phyloP scores from a whole-genome alignment of 345 rosid species.

The Boechera divaricarpa region DNA sequence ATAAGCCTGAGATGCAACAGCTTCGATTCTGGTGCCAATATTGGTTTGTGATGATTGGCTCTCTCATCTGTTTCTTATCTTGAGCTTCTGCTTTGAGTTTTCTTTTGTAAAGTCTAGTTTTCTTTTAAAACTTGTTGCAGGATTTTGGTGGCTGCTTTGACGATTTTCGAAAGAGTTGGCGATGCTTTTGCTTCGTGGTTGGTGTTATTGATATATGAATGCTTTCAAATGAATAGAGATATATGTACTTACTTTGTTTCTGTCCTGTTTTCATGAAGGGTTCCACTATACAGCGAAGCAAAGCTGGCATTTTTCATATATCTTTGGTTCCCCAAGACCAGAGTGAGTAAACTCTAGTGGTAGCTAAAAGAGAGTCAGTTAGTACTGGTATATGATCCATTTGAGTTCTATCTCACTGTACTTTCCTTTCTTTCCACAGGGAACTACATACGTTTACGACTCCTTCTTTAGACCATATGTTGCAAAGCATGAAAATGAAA shows the following conservation, averaged over 20 bases:
- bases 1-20: slow-evolving; percentile 55
- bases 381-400: neutral
- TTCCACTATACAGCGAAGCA: slow-evolving; percentile 79
- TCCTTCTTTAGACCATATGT: slow-evolving; percentile 56
- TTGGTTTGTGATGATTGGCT: slow-evolving; percentile 52
- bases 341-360: slow-evolving; percentile 47
- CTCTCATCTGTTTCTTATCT: slow-evolving; percentile 3
- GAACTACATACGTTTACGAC: slow-evolving; percentile 64
- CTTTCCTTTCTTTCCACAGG: slow-evolving; percentile 48
- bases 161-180: slow-evolving; percentile 70
- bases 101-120: neutral
- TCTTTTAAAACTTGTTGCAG: slow-evolving; percentile 44
- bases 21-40: slow-evolving; percentile 87
- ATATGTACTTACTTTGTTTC: slow-evolving; percentile 20
- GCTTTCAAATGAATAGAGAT: neutral
- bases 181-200: slow-evolving; percentile 80
- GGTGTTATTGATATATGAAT: slow-evolving; percentile 10
- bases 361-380: neutral
- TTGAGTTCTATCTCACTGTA: slow-evolving; percentile 24
- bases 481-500: slow-evolving; percentile 67
- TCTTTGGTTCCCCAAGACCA: slow-evolving; percentile 81
- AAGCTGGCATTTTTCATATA: slow-evolving; percentile 77
- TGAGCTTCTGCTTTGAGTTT: slow-evolving; percentile 9
- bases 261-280: slow-evolving; percentile 54
- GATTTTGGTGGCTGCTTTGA: slow-evolving; percentile 77